Conservation (phyloP, 257 asterid species). For the Verbascum thapsus region DNA sequence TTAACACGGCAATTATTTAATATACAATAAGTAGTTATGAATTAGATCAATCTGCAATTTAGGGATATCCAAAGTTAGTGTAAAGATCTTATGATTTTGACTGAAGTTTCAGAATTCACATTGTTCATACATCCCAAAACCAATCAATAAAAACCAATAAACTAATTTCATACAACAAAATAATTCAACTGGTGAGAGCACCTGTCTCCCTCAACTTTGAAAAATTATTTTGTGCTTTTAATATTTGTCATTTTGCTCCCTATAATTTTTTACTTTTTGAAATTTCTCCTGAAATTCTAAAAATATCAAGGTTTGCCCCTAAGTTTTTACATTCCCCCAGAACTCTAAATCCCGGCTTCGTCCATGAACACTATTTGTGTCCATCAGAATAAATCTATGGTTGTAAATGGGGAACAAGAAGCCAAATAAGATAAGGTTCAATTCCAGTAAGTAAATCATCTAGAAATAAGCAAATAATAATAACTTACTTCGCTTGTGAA, state of each 20-base stretch:
- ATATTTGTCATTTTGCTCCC: no score
- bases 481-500: slow-evolving; percentile 73
- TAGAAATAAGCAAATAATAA: slow-evolving; percentile 21
- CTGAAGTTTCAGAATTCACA: slow-evolving; percentile 2
- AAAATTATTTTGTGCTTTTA: no score
- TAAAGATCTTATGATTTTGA: not conserved
- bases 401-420: not conserved
- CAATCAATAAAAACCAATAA: not conserved
- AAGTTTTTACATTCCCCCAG: no score
- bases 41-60: not conserved
- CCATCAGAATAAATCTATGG: not conserved
- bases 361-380: no score
- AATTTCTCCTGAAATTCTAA: no score
- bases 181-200: no score
- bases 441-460: not conserved
- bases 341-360: no score
- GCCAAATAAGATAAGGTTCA: slow-evolving; percentile 7
- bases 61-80: slow-evolving; percentile 7
- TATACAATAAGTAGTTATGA: not conserved
- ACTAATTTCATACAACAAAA: not conserved
- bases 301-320: no score
- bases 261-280: no score
- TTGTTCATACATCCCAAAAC: slow-evolving; percentile 1
- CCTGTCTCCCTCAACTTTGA: no score
- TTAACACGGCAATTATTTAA: not conserved